Percentiles rank a stretch among this genome's conserved stretches.
phyloP scores from a whole-genome alignment of 1,284 basidiomycete genomes.

The Dichomitus squalens region DNA sequence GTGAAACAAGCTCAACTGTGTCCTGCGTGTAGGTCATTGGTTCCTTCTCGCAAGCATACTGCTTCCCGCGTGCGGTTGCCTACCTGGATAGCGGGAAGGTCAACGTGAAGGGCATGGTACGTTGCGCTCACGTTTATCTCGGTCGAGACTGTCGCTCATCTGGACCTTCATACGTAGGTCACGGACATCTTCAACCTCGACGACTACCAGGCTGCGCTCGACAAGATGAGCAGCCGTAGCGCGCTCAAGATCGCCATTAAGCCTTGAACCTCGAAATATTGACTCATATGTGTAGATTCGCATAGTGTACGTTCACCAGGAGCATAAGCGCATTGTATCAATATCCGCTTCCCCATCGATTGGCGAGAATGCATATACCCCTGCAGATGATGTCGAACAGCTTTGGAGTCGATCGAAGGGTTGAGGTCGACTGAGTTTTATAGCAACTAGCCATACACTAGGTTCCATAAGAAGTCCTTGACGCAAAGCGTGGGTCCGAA shows the following conservation, averaged over 20 bases:
- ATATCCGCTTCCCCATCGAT: conserved; percentile 1
- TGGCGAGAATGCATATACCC: conserved; percentile 14
- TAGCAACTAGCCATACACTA: not conserved
- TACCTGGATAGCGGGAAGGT: conserved; percentile 65
- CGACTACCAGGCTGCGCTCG: conserved; percentile 60
- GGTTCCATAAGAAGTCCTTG: not conserved
- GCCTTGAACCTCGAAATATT: conserved; percentile 23
- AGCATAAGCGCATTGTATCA: conserved; percentile 13
- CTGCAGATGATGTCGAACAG: not conserved
- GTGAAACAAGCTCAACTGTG: not conserved
- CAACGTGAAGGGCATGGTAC: conserved; percentile 59
- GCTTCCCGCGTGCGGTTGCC: conserved; percentile 64
- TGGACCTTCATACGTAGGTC: conserved; percentile 31
- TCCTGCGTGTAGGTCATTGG: conserved; percentile 48
- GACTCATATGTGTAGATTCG: not conserved
- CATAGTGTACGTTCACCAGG: conserved; percentile 16
- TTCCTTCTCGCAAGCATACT: conserved; percentile 61
- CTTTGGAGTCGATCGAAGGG: not conserved
- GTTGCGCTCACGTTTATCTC: conserved; percentile 11
- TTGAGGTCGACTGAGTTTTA: not conserved
- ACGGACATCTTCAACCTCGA: conserved; percentile 57
- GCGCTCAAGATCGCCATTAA: conserved; percentile 45
- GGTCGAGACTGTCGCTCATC: not conserved
- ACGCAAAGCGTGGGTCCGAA: not conserved
- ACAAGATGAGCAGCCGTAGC: conserved; percentile 55